Evolutionary conservation across 148 eudicot species (phyloP).

Genomic region (Amaranthus palmeri): DNA sequence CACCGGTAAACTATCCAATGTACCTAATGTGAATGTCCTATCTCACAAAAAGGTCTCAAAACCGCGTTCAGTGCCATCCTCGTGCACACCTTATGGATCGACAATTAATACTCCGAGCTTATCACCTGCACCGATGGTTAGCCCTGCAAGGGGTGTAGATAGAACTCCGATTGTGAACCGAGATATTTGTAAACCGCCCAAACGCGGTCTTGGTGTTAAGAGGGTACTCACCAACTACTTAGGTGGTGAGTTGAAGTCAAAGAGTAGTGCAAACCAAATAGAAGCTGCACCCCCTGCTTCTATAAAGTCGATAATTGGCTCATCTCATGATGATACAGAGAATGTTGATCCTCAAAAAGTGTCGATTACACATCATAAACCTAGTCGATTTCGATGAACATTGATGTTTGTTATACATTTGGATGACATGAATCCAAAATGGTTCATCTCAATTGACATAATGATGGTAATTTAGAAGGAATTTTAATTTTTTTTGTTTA

Average conservation of each 20-base stretch:
- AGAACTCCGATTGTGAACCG: conserved; percentile 60
- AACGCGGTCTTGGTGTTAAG: conserved; percentile 69
- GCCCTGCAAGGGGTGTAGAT: conserved; percentile 52
- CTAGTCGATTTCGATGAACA: conserved; percentile 24
- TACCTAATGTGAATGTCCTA: conserved; percentile 42
- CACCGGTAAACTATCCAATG: conserved; percentile 40
- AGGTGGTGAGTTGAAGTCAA: conserved; percentile 50
- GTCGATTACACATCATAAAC: conserved; percentile 17
- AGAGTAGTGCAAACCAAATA: conserved; percentile 27
- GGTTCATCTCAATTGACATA: conserved; percentile 4
- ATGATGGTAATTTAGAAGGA: neutral
- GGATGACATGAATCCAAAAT: neutral
- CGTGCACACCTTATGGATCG: conserved; percentile 24
- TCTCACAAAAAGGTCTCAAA: conserved; percentile 50
- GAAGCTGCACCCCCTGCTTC: conserved; percentile 29
- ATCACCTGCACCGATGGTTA: conserved; percentile 47
- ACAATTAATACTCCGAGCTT: conserved; percentile 30
- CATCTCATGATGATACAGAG: conserved; percentile 33
- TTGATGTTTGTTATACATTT: neutral
- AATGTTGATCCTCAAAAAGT: conserved; percentile 40
- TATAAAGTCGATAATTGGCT: conserved; percentile 26
- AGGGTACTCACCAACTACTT: conserved; percentile 72
- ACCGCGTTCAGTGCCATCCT: conserved; percentile 44
- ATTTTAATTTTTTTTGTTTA: neutral
- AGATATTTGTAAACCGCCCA: conserved; percentile 44